Base-by-base conservation (phyloP, 1,139 yeast species). In the Debaryomycetaceae sp. region DNA sequence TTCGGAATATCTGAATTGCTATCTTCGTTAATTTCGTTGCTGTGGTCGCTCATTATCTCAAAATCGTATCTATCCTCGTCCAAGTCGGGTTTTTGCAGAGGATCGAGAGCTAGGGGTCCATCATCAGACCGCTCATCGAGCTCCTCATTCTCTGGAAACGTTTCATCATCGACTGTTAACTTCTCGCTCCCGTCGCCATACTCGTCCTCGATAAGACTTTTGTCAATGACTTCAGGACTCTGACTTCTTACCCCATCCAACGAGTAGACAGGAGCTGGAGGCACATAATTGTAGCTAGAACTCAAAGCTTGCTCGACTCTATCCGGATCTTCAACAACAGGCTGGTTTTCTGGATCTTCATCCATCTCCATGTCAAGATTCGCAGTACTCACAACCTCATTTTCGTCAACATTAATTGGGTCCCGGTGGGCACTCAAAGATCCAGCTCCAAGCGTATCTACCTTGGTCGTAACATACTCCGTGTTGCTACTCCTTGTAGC, bases 31-130 rank as follows among this genome's bases (percentile, higher is more conserved):
- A 34, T 33, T 6, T 38, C 45, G 17, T 42, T 44, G 11, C 31
- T 27, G 20, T 38, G 34, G 20, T 55, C 58, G 38, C 49, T 52
- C 22, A 49, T 50, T 31, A 60, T 45, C 38, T 57, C 66, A n/a
- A 51, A 46, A 40, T 62, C 66, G 44, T 63, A 64, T 7, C 49
- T 47, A 1, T 52, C 59, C 31, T 52, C 55, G 43, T 58, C 49
- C 13, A 49, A 42, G 23, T 40, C 38, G 5, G 34, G 23, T 11
- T 20, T 27, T 9, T 34, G 20, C 4, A 17, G 14, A 6, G 23
- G 27, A 5, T 39, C 30, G 13, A 44, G 34, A 13, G 34, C 22
- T 5, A 46, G 36, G 2, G 47, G 44, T 6, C 41, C 55, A 42
- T 49, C 60, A 40, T 57, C 58, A 23, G 54, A 51, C 31, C 52